Percentiles rank a stretch among this genome's conserved stretches.
Conservation (phyloP, 306 rosid genomes). For the Prunus mira region DNA sequence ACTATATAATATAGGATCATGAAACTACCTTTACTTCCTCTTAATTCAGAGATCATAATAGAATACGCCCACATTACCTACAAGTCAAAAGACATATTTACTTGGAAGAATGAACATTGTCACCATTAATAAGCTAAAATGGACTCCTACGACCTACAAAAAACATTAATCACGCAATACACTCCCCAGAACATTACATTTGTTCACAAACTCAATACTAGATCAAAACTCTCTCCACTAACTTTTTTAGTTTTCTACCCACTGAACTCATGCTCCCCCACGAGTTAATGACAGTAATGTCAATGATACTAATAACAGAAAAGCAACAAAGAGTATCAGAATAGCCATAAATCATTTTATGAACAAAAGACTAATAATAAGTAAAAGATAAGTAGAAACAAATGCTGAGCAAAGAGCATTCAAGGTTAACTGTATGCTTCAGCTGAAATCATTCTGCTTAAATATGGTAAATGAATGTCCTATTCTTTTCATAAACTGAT, state of each 20-base stretch:
- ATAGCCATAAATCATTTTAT: slow-evolving; percentile 1
- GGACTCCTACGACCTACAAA: slow-evolving; percentile 43
- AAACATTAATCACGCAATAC: slow-evolving; percentile 29
- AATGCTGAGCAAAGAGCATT: background rate
- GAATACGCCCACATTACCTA: slow-evolving; percentile 99
- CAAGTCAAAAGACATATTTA: slow-evolving; percentile 98
- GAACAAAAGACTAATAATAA: background rate
- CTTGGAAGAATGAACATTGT: slow-evolving; percentile 92
- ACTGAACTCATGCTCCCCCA: slow-evolving; percentile 2
- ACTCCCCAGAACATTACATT: slow-evolving; percentile 22
- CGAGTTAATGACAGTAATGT: background rate
- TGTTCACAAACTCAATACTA: slow-evolving; percentile 3
- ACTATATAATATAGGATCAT: slow-evolving; percentile 70
- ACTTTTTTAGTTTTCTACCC: background rate
- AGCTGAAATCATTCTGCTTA: background rate
- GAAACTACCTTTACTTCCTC: slow-evolving; percentile 99
- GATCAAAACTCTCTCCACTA: background rate
- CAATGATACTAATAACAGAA: background rate
- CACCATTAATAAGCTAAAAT: slow-evolving; percentile 69
- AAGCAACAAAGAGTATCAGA: background rate
- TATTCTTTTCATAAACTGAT: background rate
- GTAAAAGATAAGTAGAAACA: background rate
- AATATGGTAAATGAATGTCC: background rate
- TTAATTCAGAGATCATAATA: slow-evolving; percentile 99
- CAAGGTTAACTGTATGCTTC: background rate